Evolutionary conservation across 345 rosid species (phyloP).

Genomic region (Lumnitzera racemosa): DNA sequence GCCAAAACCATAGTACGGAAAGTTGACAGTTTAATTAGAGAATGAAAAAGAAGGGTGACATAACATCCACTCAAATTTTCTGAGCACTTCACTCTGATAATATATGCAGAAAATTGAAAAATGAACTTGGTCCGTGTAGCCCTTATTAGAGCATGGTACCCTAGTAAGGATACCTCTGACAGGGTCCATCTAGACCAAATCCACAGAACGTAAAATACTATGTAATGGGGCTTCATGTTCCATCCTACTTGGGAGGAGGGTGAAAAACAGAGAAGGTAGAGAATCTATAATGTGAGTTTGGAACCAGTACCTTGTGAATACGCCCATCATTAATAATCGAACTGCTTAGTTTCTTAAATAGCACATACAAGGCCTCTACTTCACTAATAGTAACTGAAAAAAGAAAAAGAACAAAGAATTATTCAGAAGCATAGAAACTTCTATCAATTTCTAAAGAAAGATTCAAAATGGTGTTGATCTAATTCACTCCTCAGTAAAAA

Average conservation of each 20-base stretch:
- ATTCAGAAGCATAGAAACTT: neutral
- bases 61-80: neutral
- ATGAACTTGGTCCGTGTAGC: too few species aligned
- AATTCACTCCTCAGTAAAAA: too few species aligned
- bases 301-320: slow-evolving; percentile 69
- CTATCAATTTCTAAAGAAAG: too few species aligned
- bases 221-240: neutral
- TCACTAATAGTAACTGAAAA: slow-evolving; percentile 67
- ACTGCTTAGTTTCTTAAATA: slow-evolving; percentile 80
- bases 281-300: neutral
- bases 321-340: slow-evolving; percentile 75
- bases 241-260: neutral
- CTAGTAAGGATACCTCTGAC: too few species aligned
- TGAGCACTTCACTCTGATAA: too few species aligned
- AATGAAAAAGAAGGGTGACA: neutral
- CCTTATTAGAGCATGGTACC: too few species aligned
- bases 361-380: slow-evolving; percentile 76
- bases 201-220: too few species aligned
- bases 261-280: neutral
- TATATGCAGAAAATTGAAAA: too few species aligned
- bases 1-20: slow-evolving; percentile 10
- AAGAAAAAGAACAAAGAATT: neutral
- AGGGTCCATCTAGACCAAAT: too few species aligned
- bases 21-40: neutral
- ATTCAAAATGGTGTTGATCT: too few species aligned